Evolutionary conservation across 225 moss, liverwort and hornwort species (phyloP), one percentile per base, ranked within the genome.

Genomic region (Marchantia paleacea): DNA sequence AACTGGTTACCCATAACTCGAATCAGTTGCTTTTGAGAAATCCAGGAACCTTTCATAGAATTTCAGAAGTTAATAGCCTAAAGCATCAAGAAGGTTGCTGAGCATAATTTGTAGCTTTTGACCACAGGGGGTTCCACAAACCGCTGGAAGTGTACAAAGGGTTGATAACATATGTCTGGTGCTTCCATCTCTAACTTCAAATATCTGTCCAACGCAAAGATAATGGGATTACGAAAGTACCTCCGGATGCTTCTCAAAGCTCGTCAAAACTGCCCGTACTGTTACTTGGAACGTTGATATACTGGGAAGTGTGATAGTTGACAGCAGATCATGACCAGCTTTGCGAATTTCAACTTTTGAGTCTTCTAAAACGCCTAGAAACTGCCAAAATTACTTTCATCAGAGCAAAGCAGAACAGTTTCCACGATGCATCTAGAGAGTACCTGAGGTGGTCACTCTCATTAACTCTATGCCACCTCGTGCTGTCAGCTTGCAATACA

Each of bases 171-270:
- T 39, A 39, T 39, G 39, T 39, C 5, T 39, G 2, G 3, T 39
- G 39, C 57, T 13, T 13, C 7, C 57, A 13, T 58, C 57, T 13
- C 57, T 58, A 6, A 3, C 57, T 3, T 20, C 57, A 58, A 28
- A 19, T 14, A 6, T 72, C 72, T 71, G 70, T 30, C 30, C 12
- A 18, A 76, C 12, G 13, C 29, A 61, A 48, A 76, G 4, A 12
- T 22, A 28, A 30, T 39, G 62, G n/a, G 14, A 25, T 78, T 12
- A 22, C 64, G 72, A 69, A 71, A 78, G 52, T 77, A 97, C 97
- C 95, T 95, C 89, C 76, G 85, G 89, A 86, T 91, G 90, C 66
- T 90, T 91, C 85, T 94, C 90, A 86, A 99, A 89, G 88, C 91
- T 92, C 28, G 84, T 85, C 51, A 99, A 85, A 82, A 95, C 81